Evolutionary conservation across 495 filamentous ascomycete genomes (phyloP).

Genomic region (Xylaria venustula): DNA sequence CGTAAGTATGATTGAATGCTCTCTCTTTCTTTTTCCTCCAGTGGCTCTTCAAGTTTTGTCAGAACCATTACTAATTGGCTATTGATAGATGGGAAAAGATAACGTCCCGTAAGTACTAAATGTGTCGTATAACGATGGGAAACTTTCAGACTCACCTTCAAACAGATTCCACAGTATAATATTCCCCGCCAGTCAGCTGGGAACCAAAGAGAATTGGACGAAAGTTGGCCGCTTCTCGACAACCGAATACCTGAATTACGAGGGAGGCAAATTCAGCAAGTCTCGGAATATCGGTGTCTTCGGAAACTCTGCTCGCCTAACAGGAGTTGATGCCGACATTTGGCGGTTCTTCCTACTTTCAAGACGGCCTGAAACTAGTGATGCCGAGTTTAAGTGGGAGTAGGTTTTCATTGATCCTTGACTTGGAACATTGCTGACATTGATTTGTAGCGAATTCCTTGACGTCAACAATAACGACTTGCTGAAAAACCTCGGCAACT

Average conservation of each 20-base stretch:
- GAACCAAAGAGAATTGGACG: constrained; percentile 84
- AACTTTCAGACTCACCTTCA: neutral
- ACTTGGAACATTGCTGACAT: neutral
- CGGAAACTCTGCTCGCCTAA: constrained; percentile 83
- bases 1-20: constrained; percentile 10
- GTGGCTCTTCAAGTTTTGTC: neutral
- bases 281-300: constrained; percentile 85
- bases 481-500: constrained; percentile 88
- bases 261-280: constrained; percentile 94
- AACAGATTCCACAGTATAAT: constrained; percentile 55
- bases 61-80: neutral
- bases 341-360: constrained; percentile 93
- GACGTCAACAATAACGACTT: constrained; percentile 87
- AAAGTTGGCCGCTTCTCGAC: constrained; percentile 85
- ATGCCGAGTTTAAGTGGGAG: constrained; percentile 84
- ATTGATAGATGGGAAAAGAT: constrained; percentile 69
- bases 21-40: neutral
- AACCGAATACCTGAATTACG: constrained; percentile 95
- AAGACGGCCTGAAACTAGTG: constrained; percentile 83
- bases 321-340: constrained; percentile 80
- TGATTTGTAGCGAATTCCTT: constrained; percentile 60
- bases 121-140: neutral
- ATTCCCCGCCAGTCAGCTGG: constrained; percentile 85
- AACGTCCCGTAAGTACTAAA: constrained; percentile 63
- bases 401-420: neutral